These are phyloP conservation scores for Metarhizium robertsii DNA, from an alignment of 2,329 filamentous ascomycete species.

Conservation along the genomic window DNA sequence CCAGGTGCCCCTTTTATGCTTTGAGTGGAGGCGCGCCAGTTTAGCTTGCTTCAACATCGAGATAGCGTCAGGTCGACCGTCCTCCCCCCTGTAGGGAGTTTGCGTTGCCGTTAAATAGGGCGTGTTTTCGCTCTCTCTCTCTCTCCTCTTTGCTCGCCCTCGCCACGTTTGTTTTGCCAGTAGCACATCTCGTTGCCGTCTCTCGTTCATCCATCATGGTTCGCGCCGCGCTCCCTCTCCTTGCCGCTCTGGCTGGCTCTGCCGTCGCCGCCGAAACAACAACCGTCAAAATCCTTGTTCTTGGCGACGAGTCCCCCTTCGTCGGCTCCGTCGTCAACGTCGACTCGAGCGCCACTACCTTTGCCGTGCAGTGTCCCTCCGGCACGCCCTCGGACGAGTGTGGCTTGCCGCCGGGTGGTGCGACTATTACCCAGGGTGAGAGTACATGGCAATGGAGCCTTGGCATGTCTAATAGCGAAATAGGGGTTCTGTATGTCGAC, in stretches of 20 bases:
- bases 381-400: constrained; percentile 14
- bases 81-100: no score
- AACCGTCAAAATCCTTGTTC: constrained; percentile 17
- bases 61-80: no score
- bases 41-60: no score
- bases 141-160: no score
- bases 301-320: constrained; percentile 12
- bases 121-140: no score
- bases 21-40: no score
- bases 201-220: constrained; percentile 11
- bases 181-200: background rate
- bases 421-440: constrained; percentile 19
- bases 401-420: constrained; percentile 3
- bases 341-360: constrained; percentile 19
- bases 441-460: constrained; percentile 15
- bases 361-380: constrained; percentile 17
- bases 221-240: constrained; percentile 16
- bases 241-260: constrained; percentile 14
- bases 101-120: no score
- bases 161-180: no score
- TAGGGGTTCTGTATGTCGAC: background rate
- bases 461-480: background rate
- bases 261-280: constrained; percentile 16
- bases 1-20: no score
- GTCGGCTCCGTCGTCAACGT: constrained; percentile 21